Conservation (phyloP, 1,139 yeast genomes). For the Kluyveromyces sp. region DNA sequence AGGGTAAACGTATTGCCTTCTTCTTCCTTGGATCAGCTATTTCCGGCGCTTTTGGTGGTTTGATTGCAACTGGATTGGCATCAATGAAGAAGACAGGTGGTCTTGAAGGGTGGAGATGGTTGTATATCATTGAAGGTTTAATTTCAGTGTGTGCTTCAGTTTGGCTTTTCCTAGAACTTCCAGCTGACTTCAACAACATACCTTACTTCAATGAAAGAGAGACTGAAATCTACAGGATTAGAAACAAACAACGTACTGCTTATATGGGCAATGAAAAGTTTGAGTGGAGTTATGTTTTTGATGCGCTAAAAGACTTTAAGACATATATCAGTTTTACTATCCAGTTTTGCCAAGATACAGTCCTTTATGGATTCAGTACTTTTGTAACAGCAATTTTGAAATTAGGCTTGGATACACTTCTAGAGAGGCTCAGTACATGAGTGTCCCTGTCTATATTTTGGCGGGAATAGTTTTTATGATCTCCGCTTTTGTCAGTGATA, state of each 20-base stretch:
- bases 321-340: slow-evolving; percentile 30
- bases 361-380: slow-evolving; percentile 36
- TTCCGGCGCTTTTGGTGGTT: slow-evolving; percentile 36
- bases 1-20: slow-evolving; percentile 33
- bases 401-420: slow-evolving; percentile 31
- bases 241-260: slow-evolving; percentile 26
- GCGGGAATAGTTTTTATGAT: slow-evolving; percentile 29
- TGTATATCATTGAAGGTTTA: slow-evolving; percentile 36
- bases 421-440: slow-evolving; percentile 35
- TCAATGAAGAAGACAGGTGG: slow-evolving; percentile 18
- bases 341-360: slow-evolving; percentile 35
- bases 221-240: slow-evolving; percentile 21
- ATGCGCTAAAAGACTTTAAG: slow-evolving; percentile 32
- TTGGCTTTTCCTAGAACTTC: slow-evolving; percentile 31
- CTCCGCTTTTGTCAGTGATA: slow-evolving; percentile 32
- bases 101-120: slow-evolving; percentile 33
- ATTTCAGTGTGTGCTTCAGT: slow-evolving; percentile 30
- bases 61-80: slow-evolving; percentile 32
- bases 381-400: slow-evolving; percentile 35
- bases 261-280: slow-evolving; percentile 28
- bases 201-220: slow-evolving; percentile 37
- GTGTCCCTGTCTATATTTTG: slow-evolving; percentile 35
- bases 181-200: slow-evolving; percentile 38
- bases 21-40: slow-evolving; percentile 30
- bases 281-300: slow-evolving; percentile 27